Base-by-base conservation (phyloP, 106 monocot species). In the Allium fistulosum region DNA sequence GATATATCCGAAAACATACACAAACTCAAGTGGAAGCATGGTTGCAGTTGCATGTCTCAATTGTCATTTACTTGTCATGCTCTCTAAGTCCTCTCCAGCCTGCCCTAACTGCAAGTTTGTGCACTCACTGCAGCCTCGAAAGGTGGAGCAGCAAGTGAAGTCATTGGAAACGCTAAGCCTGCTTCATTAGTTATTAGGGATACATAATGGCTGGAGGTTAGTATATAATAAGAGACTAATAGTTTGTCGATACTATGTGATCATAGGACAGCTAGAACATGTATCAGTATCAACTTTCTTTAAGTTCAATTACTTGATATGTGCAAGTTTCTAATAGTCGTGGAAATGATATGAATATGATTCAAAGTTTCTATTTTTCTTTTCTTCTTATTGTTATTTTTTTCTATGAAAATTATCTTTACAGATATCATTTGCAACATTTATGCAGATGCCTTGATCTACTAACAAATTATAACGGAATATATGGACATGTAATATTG, bases 101-200 rank as follows among this genome's bases (percentile, higher is more conserved):
- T 97, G 97, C 76, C 97, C 97, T 11, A 97, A 97, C 73, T 97
- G 97, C 97, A 92, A 89, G 79, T 90, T 78, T 68, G 78, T 92
- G 52, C 84, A 99, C 73, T 63, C 78, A 1, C 74, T 87, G 51
- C 79, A 49, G 11, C 73, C 77, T 3, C 66, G 47, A 13, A 53
- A 22, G 46, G 58, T 49, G 10, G 66, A 69, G 51, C 16, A 76
- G 7, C 37, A 37, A 37, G 64, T 62, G 11, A 90, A 88, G 75
- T 50, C 90, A 2, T 71, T 81, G 71, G 83, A 95, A 76, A 95
- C 94, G 49, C 76, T 95, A 56, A 83, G 81, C 77, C 94, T 95
- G 51, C 79, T 95, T 17, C 71, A 91, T 68, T 95, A 85, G 74
- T 45, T 1, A 17, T 9, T 8, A 64, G 13, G 48, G 12, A 15